Evolutionary conservation across 768 basidiomycete species (phyloP), one percentile per base, ranked within the genome.

Genomic region (Macrolepiota dolichaula): DNA sequence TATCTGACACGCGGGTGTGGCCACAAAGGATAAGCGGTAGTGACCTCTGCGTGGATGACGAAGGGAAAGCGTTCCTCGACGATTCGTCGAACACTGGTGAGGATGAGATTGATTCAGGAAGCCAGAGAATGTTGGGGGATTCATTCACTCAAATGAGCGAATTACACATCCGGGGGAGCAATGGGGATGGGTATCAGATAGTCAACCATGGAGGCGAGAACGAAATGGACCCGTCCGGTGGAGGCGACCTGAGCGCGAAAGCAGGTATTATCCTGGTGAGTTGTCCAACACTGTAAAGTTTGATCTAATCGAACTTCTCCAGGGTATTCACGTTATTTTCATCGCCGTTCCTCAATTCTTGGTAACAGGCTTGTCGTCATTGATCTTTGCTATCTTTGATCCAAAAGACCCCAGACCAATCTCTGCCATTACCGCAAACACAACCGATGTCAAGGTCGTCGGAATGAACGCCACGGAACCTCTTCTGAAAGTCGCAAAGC

Each of bases 281-380:
- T 80, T 38, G 51, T 51, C 47, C 36, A 55, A 49, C 42, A 11
- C 57, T 32, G 46, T 35, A 12, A 42, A 6, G 57, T 24, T 51
- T 38, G 56, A 55, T 58, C 55, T 25, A 24, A 37, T 49, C 32
- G 25, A 19, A 46, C 3, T 38, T 29, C 4, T 49, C 32, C 63
- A 94, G 92, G 95, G 96, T 40, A 96, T 98, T 55, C 95, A 98
- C 73, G 98, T 97, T 68, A 84, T 97, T 61, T 96, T 91, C 73
- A 79, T 98, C 63, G 96, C 97, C 61, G 76, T 97, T 6, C 96
- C 96, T 0, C 96, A 98, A 69, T 96, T 98, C 73, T 80, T 98
- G 40, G 89, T 96, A 35, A 96, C 92, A 0, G 94, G 87, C 22
- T 72, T 98, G 3, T 87, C 94, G 0, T 85, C 94, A 9, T 76